phyloP scores from a whole-genome alignment of 2,329 filamentous ascomycete species.

The Boeremia lycopersici region DNA sequence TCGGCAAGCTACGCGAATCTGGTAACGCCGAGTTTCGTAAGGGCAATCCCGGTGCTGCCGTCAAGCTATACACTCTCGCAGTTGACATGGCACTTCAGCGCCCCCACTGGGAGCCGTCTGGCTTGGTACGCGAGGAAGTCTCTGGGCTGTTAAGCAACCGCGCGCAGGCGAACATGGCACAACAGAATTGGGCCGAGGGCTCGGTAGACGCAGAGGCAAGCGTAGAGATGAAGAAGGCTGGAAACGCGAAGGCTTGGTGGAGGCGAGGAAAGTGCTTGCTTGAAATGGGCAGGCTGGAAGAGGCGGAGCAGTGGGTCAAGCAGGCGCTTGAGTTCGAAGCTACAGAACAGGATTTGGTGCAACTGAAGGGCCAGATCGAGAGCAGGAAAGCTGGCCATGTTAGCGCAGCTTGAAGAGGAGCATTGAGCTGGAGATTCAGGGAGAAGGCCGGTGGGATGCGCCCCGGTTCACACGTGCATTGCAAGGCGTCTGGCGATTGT shows the following conservation, averaged over 20 bases:
- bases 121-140: constrained; percentile 84
- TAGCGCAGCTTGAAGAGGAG: neutral
- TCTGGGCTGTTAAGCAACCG: constrained; percentile 81
- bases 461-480: constrained; percentile 20
- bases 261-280: constrained; percentile 79
- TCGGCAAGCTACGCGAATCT: constrained; percentile 87
- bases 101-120: constrained; percentile 85
- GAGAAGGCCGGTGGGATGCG: neutral
- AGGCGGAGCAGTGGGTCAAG: constrained; percentile 80
- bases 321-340: constrained; percentile 83
- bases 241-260: constrained; percentile 96
- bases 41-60: constrained; percentile 73
- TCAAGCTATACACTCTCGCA: constrained; percentile 82
- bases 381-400: constrained; percentile 46
- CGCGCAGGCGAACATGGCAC: constrained; percentile 86
- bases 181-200: constrained; percentile 82
- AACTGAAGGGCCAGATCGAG: constrained; percentile 51
- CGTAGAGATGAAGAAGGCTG: constrained; percentile 83
- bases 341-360: constrained; percentile 51
- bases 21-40: constrained; percentile 86
- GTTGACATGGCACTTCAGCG: constrained; percentile 85
- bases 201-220: constrained; percentile 86
- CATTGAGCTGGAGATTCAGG: neutral
- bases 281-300: constrained; percentile 87
- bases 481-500: constrained; percentile 28